Percentiles rank a stretch among this genome's conserved stretches.
Evolutionary conservation across 306 rosid genomes (phyloP).

Genomic region (Inga leiocalycina): DNA sequence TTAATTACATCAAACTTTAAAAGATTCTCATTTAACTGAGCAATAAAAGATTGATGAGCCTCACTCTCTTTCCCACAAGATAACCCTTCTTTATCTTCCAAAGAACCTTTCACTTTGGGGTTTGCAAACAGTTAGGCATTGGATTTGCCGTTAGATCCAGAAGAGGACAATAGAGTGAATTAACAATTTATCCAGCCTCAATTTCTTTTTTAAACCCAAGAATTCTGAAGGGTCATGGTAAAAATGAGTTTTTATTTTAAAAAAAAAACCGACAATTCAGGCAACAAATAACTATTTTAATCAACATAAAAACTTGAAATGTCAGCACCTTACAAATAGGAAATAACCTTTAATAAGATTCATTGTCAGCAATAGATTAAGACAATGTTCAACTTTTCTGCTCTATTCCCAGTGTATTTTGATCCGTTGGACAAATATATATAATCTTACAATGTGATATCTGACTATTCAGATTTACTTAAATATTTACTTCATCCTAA

Average conservation of each 20-base stretch:
- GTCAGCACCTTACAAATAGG: slow-evolving; percentile 28
- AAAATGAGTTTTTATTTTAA: neutral
- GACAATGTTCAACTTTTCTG: slow-evolving; percentile 16
- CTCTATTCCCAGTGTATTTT: slow-evolving; percentile 9
- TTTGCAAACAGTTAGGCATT: slow-evolving; percentile 29
- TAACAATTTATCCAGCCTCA: neutral
- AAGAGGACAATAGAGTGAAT: neutral
- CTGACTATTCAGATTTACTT: slow-evolving; percentile 23
- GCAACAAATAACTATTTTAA: neutral
- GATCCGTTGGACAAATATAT: slow-evolving; percentile 16
- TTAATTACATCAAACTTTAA: slow-evolving; percentile 31
- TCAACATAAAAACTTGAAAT: slow-evolving; percentile 11
- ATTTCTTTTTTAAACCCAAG: neutral
- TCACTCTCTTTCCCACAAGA: slow-evolving; percentile 3
- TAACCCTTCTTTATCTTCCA: slow-evolving; percentile 27
- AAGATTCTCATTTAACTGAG: neutral
- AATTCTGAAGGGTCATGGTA: neutral
- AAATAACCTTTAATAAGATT: slow-evolving; percentile 21
- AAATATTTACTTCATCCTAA: slow-evolving; percentile 43
- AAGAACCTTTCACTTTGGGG: slow-evolving; percentile 37
- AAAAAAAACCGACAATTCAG: neutral
- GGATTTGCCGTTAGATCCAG: slow-evolving; percentile 29
- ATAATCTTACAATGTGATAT: slow-evolving; percentile 11
- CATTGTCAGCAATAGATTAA: slow-evolving; percentile 7
- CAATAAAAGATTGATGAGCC: neutral